Evolutionary conservation across 1,139 yeast genomes (phyloP).

Genomic region (Pichia sp.): DNA sequence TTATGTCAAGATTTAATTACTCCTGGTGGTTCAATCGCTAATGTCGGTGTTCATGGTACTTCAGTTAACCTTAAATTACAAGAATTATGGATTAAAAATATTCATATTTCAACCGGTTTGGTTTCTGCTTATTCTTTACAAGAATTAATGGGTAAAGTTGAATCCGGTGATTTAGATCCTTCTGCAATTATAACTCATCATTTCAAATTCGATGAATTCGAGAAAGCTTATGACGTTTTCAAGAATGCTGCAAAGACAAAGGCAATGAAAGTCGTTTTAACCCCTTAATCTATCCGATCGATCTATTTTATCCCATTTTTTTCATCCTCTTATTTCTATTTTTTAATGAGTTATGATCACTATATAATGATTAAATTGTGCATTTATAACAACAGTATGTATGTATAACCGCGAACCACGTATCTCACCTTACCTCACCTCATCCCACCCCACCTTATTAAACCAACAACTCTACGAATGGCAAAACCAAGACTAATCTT

Average conservation of each 20-base stretch:
- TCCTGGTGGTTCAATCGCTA: constrained; percentile 43
- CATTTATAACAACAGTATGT: no score
- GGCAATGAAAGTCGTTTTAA: constrained; percentile 35
- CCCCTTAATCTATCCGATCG: constrained; percentile 11
- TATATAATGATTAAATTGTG: no score
- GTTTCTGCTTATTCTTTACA: constrained; percentile 37
- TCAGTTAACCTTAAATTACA: constrained; percentile 37
- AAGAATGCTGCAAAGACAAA: constrained; percentile 37
- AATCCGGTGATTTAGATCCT: constrained; percentile 31
- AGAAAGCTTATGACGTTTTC: constrained; percentile 54
- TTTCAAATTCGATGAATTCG: constrained; percentile 50
- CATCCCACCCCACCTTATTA: neutral
- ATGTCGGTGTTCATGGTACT: constrained; percentile 41
- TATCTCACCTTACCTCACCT: constrained; percentile 11
- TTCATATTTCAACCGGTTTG: constrained; percentile 37
- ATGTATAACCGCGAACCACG: constrained; percentile 53
- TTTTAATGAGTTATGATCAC: no score
- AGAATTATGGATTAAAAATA: constrained; percentile 40
- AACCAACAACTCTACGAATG: neutral
- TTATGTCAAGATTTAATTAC: constrained; percentile 38
- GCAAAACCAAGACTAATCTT: constrained; percentile 40
- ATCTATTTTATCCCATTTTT: no score
- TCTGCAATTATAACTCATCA: constrained; percentile 53
- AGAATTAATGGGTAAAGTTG: constrained; percentile 31
- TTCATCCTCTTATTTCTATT: no score